Conservation (phyloP, 768 basidiomycete species). For the Xerocomus potaroensis region DNA sequence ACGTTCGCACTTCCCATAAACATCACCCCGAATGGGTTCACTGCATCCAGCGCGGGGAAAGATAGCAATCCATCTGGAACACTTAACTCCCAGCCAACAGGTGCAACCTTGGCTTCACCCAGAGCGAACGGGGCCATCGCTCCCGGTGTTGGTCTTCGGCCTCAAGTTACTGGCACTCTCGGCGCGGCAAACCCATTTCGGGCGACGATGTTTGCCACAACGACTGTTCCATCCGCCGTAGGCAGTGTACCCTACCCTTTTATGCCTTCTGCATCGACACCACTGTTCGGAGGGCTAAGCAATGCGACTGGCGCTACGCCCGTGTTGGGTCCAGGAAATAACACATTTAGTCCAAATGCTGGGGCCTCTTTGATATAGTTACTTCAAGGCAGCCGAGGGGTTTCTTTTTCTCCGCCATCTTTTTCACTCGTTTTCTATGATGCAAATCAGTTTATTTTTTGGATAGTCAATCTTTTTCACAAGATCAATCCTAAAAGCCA, state of each 20-base stretch:
- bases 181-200: slow-evolving; percentile 61
- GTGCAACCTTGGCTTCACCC: slow-evolving; percentile 10
- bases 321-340: slow-evolving; percentile 13
- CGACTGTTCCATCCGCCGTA: slow-evolving; percentile 16
- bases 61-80: slow-evolving; percentile 23
- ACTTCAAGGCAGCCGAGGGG: slow-evolving; percentile 7
- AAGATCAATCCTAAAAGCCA: too few relatives aligned
- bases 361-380: slow-evolving; percentile 49
- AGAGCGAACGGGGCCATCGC: slow-evolving; percentile 20
- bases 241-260: slow-evolving; percentile 5
- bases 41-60: slow-evolving; percentile 8
- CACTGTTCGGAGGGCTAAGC: slow-evolving; percentile 21
- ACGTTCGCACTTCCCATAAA: slow-evolving; percentile 24
- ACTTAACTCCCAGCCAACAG: slow-evolving; percentile 35
- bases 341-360: slow-evolving; percentile 28
- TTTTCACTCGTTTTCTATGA: slow-evolving; percentile 1
- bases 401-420: not conserved
- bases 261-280: slow-evolving; percentile 25
- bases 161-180: slow-evolving; percentile 55
- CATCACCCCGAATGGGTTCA: slow-evolving; percentile 8
- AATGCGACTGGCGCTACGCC: slow-evolving; percentile 5
- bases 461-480: slow-evolving; percentile 1
- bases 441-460: not conserved
- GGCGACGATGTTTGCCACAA: slow-evolving; percentile 50
- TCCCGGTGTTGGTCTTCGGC: slow-evolving; percentile 47